Conservation (phyloP, 73 alveolate species). For the Paramecium sexaurelia region DNA sequence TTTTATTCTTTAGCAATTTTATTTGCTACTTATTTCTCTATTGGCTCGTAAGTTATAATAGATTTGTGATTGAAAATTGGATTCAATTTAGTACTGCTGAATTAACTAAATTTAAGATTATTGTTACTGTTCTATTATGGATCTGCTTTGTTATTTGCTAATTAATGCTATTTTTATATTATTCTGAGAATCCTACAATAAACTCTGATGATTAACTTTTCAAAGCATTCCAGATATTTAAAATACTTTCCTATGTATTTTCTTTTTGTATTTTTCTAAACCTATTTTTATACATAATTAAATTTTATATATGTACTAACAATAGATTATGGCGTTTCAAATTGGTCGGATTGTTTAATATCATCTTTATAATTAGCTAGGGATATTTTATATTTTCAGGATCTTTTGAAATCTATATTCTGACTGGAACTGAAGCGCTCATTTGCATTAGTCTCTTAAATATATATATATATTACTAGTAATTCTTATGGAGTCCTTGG, state of each 20-base stretch:
- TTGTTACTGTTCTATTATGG: background rate
- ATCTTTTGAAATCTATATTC: conserved; percentile 29
- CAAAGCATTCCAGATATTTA: background rate
- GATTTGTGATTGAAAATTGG: background rate
- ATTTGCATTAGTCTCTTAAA: background rate
- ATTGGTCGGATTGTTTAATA: conserved; percentile 19
- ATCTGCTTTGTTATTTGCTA: background rate
- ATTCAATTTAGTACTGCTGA: background rate
- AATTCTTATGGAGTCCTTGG: conserved; percentile 13
- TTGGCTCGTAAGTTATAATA: conserved; percentile 2
- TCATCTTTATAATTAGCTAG: background rate
- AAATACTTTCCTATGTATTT: background rate
- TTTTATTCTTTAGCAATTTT: conserved; percentile 15
- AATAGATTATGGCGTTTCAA: conserved; percentile 6
- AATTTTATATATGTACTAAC: background rate
- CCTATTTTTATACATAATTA: background rate
- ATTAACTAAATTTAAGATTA: background rate
- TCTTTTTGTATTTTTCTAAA: background rate
- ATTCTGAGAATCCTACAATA: background rate
- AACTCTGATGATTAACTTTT: background rate
- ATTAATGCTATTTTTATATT: background rate
- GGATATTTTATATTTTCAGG: conserved; percentile 9
- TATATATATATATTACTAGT: background rate
- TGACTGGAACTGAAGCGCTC: conserved; percentile 13
- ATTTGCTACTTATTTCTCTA: background rate